These are phyloP conservation scores for Chloris gayana DNA, from an alignment of 176 grass and related monocot species.

Conservation along the genomic window DNA sequence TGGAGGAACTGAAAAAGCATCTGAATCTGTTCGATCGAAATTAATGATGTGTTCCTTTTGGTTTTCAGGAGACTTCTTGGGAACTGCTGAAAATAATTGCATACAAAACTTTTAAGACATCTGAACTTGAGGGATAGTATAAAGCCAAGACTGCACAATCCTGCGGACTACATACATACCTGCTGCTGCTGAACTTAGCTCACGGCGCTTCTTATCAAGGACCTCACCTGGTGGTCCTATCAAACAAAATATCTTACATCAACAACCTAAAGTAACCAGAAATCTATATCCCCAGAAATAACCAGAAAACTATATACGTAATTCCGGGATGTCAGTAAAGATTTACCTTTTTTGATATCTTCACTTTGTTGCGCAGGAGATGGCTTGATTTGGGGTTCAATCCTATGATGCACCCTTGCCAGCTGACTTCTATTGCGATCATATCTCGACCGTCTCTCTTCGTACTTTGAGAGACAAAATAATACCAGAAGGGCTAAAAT, in stretches of 20 bases:
- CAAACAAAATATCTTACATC: constrained; percentile 36
- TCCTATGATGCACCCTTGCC: constrained; percentile 48
- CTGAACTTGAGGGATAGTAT: constrained; percentile 12
- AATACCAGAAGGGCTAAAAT: constrained; percentile 60
- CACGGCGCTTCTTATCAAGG: constrained; percentile 41
- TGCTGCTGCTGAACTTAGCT: constrained; percentile 43
- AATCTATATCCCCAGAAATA: neutral
- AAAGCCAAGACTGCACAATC: constrained; percentile 13
- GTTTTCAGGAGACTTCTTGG: constrained; percentile 54
- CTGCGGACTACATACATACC: constrained; percentile 45
- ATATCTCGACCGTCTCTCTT: constrained; percentile 68
- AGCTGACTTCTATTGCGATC: constrained; percentile 57
- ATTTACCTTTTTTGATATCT: constrained; percentile 58
- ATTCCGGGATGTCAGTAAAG: constrained; percentile 10
- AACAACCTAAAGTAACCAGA: neutral
- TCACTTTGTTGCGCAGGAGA: constrained; percentile 52
- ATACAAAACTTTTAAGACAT: constrained; percentile 31
- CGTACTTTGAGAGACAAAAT: constrained; percentile 82
- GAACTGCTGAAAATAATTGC: constrained; percentile 46
- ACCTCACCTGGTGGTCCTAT: constrained; percentile 36
- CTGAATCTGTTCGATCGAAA: constrained; percentile 57
- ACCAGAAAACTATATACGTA: neutral
- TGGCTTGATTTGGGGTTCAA: constrained; percentile 52
- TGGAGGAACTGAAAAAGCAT: constrained; percentile 34
- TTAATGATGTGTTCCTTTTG: constrained; percentile 70